Conservation (phyloP, 2,329 filamentous ascomycete species). For the Claviceps quebecensis region DNA sequence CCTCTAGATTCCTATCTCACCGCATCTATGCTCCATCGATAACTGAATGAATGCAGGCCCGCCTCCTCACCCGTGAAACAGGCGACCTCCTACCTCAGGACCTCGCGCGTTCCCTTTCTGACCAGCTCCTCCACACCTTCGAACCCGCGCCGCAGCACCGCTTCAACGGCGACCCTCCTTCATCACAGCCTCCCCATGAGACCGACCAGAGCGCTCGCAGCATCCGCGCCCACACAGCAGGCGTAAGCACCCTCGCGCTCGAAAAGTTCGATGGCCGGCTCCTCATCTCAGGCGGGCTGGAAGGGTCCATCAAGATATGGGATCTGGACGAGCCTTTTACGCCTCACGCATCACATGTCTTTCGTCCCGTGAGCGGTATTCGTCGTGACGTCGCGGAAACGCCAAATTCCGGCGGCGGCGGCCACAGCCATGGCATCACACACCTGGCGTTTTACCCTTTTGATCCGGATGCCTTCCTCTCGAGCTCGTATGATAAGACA, state of each 20-base stretch:
- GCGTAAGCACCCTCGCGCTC: constrained; percentile 65
- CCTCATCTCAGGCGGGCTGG: constrained; percentile 72
- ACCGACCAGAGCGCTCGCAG: constrained; percentile 19
- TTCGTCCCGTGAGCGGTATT: constrained; percentile 39
- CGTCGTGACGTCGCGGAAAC: constrained; percentile 21
- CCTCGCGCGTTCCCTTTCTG: constrained; percentile 52
- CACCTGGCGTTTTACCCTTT: constrained; percentile 68
- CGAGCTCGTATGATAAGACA: constrained; percentile 64
- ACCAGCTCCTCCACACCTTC: constrained; percentile 54
- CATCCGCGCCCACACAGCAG: constrained; percentile 57
- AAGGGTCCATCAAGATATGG: constrained; percentile 77
- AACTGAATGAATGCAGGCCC: constrained; percentile 50
- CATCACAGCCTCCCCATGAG: constrained; percentile 6
- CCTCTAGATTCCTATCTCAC: neutral
- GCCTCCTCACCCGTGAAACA: constrained; percentile 61
- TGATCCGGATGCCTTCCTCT: constrained; percentile 61
- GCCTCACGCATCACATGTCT: constrained; percentile 31
- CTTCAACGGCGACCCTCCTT: constrained; percentile 44
- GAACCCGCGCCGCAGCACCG: constrained; percentile 51
- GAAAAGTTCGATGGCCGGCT: constrained; percentile 68
- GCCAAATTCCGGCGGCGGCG: constrained; percentile 10
- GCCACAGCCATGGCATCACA: constrained; percentile 59
- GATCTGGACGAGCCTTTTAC: constrained; percentile 54
- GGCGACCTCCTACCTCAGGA: constrained; percentile 50
- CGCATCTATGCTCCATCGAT: neutral